Percentiles rank a stretch among this genome's conserved stretches.
phyloP scores from a whole-genome alignment of 495 filamentous ascomycete species.

The Penicillium soppii region DNA sequence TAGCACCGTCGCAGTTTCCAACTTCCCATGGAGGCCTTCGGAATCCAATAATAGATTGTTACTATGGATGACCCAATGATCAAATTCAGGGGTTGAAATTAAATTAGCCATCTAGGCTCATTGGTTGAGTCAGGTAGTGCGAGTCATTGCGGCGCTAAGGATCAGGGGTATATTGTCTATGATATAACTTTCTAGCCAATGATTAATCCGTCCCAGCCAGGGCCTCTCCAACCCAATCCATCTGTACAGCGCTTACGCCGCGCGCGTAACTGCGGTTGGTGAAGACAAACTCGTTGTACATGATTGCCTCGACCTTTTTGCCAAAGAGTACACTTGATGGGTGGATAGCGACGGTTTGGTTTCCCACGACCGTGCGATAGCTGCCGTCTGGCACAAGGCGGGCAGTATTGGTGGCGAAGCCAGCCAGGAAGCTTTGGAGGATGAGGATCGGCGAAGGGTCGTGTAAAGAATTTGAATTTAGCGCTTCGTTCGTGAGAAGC shows the following conservation, averaged over 20 bases:
- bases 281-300: conserved; percentile 95
- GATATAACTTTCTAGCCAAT: conserved; percentile 7
- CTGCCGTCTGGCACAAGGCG: conserved; percentile 78
- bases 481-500: conserved; percentile 28
- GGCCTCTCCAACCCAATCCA: conserved; percentile 80
- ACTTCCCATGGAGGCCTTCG: no score
- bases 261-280: conserved; percentile 90
- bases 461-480: conserved; percentile 10
- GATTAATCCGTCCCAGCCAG: conserved; percentile 39
- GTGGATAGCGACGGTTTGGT: conserved; percentile 85
- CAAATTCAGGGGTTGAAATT: no score
- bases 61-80: no score
- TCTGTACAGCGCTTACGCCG: conserved; percentile 81
- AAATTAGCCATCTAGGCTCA: background rate
- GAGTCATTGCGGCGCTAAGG: background rate
- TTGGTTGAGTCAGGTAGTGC: background rate
- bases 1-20: no score
- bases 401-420: conserved; percentile 81
- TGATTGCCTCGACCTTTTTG: conserved; percentile 86
- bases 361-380: conserved; percentile 80
- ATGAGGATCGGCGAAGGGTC: conserved; percentile 50
- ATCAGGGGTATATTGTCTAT: conserved; percentile 16
- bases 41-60: no score
- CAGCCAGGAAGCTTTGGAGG: conserved; percentile 77
- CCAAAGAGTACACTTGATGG: conserved; percentile 84